Conservation (phyloP, 139 green algal species). For the Coccomyxa sp. region DNA sequence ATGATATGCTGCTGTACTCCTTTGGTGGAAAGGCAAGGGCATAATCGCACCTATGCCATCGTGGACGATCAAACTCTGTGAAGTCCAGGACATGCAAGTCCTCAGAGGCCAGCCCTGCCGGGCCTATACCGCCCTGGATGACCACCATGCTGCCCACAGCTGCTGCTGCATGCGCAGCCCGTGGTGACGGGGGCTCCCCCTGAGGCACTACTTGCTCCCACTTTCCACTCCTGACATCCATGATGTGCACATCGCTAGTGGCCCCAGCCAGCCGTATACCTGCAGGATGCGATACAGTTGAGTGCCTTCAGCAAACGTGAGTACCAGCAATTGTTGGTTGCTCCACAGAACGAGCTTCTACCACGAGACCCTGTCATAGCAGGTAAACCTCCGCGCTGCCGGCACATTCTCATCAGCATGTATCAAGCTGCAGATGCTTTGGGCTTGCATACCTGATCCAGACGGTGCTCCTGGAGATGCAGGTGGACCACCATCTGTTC, state of each 20-base stretch:
- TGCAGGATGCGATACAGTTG: slow-evolving; percentile 9
- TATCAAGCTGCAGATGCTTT: no score
- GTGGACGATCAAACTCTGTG: slow-evolving; percentile 78
- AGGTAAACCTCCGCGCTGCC: no score
- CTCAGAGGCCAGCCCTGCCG: slow-evolving; percentile 86
- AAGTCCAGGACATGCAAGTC: slow-evolving; percentile 99
- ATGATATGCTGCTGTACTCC: no score
- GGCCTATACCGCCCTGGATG: slow-evolving; percentile 92
- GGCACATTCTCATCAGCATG: no score
- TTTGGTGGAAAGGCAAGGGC: no score
- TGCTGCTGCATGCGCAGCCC: slow-evolving; percentile 94
- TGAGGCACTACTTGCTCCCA: slow-evolving; percentile 78
- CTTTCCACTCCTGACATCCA: slow-evolving; percentile 78
- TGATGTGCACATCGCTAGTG: slow-evolving; percentile 91
- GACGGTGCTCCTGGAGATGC: slow-evolving; percentile 21
- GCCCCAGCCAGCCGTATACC: slow-evolving; percentile 86
- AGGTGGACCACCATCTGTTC: slow-evolving; percentile 7
- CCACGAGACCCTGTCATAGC: no score
- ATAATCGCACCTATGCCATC: slow-evolving; percentile 82
- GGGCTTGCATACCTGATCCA: slow-evolving; percentile 7
- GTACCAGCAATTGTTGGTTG: no score
- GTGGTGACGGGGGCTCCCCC: slow-evolving; percentile 86
- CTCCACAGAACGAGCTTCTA: no score
- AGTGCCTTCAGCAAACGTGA: no score
- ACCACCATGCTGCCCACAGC: slow-evolving; percentile 98